Base-by-base conservation (phyloP, 805 yeast genomes). In the Lachancea waltii region DNA sequence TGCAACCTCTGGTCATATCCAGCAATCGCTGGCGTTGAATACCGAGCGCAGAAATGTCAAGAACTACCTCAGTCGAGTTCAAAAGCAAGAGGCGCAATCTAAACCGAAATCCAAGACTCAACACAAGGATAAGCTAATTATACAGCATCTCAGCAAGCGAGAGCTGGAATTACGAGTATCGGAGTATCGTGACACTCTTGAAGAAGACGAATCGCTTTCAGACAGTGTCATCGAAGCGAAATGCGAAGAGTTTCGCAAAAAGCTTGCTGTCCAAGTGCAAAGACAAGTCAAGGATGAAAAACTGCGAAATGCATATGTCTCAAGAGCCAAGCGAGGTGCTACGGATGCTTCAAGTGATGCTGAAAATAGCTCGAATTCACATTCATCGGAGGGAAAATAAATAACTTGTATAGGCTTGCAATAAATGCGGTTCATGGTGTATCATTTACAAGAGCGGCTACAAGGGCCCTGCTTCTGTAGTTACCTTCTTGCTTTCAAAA, bases 1-100 rank as follows among this genome's bases (percentile, higher is more conserved):
- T 2, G 46, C 60, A 11, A 59, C 64, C 1, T 57, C 62, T 3
- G 64, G 64, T 5, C 59, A 56, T 31, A 41, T 59, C 3, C 63
- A 57, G 40, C 40, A 48, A 30, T 58, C 64, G 5, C 38, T 58
- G 16, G 60, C 58, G 1, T 27, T 44, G 11, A 47, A 42, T 22
- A 28, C 36, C 10, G 41, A 36, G 26, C 34, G 36, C 13, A 45
- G 35, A 9, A 38, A 40, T 8, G 40, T 19, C 13, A 33, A 35
- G 33, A 21, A 30, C 36, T 25, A 15, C 18, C 23, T 22, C 10
- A 35, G 24, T 36, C 41, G 37, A 41, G 44, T 41, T 5, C 30
- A 27, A 19, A 47, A 38, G 38, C 26, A 37, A 23, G 34, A 33
- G 11, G 34, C 24, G n/a, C 17, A 32, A 6, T 21, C 25, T 19